phyloP scores from a whole-genome alignment of 202 grass and related monocot genomes.

The Setaria viridis region DNA sequence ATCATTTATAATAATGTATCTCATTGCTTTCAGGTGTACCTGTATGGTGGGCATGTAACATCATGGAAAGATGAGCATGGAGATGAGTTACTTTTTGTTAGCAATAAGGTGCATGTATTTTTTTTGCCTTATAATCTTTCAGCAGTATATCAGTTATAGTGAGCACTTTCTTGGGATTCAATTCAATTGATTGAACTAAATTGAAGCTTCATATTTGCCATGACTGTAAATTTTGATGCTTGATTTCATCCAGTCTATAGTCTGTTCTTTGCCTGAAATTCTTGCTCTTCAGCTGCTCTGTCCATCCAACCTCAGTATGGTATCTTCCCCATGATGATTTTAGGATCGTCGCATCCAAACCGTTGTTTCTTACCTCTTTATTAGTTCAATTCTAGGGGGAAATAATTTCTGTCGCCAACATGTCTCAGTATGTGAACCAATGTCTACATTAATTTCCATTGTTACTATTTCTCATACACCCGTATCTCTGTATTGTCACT shows the following conservation, averaged over 20 bases:
- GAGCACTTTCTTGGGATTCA: neutral
- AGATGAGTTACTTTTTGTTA: slow-evolving; percentile 89
- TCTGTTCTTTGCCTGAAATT: slow-evolving; percentile 5
- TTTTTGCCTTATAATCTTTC: slow-evolving; percentile 33
- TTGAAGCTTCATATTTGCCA: neutral
- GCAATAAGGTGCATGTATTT: slow-evolving; percentile 66
- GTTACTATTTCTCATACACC: neutral
- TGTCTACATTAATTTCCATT: slow-evolving; percentile 1
- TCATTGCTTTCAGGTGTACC: slow-evolving; percentile 69
- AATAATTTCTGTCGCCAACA: slow-evolving; percentile 25
- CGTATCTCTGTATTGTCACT: slow-evolving; percentile 4
- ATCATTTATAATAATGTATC: slow-evolving; percentile 33
- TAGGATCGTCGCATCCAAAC: neutral
- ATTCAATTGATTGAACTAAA: slow-evolving; percentile 4
- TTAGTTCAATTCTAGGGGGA: neutral
- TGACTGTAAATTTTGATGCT: slow-evolving; percentile 13
- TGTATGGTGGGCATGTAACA: slow-evolving; percentile 78
- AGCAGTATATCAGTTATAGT: slow-evolving; percentile 7
- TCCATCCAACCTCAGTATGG: neutral
- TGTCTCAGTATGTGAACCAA: slow-evolving; percentile 23
- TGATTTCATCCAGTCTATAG: slow-evolving; percentile 25
- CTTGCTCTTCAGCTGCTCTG: neutral
- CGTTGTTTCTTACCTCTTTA: slow-evolving; percentile 25
- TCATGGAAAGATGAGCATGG: slow-evolving; percentile 88
- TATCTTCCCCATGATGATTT: neutral